Evolutionary conservation across 2,329 filamentous ascomycete genomes (phyloP).

Genomic region (Neophaeococcomyces mojaviensis): DNA sequence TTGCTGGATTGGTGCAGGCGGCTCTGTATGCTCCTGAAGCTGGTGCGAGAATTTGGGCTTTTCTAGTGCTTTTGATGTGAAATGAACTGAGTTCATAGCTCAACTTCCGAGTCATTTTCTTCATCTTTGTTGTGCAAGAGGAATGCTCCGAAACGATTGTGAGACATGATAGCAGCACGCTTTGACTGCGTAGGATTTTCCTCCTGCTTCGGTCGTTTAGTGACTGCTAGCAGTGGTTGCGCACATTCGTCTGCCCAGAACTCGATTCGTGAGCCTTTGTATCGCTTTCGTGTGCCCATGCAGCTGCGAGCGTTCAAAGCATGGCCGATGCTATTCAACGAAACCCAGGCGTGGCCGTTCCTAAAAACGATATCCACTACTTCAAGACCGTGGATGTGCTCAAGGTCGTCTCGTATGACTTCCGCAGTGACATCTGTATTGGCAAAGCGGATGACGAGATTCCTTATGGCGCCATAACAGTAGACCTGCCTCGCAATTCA

Average conservation of each 20-base stretch:
- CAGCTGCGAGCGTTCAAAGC: constrained; percentile 69
- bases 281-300: constrained; percentile 61
- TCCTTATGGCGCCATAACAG: constrained; percentile 59
- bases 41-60: no score
- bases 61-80: no score
- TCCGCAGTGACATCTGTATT: constrained; percentile 54
- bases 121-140: constrained; percentile 35
- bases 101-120: neutral
- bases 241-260: constrained; percentile 69
- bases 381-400: constrained; percentile 73
- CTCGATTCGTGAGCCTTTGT: constrained; percentile 63
- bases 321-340: constrained; percentile 68
- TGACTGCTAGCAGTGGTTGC: constrained; percentile 36
- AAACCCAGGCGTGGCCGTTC: constrained; percentile 57
- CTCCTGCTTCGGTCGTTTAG: constrained; percentile 20
- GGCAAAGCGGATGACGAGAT: constrained; percentile 60
- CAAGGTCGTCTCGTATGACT: constrained; percentile 62
- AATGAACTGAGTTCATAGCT: no score
- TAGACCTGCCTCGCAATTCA: constrained; percentile 59
- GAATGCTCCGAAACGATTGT: constrained; percentile 58
- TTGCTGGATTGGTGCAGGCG: no score
- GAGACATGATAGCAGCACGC: constrained; percentile 19
- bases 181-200: neutral
- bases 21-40: no score
- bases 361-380: constrained; percentile 59